Base-by-base conservation (phyloP, 768 basidiomycete species). In the Mycena belliarum region DNA sequence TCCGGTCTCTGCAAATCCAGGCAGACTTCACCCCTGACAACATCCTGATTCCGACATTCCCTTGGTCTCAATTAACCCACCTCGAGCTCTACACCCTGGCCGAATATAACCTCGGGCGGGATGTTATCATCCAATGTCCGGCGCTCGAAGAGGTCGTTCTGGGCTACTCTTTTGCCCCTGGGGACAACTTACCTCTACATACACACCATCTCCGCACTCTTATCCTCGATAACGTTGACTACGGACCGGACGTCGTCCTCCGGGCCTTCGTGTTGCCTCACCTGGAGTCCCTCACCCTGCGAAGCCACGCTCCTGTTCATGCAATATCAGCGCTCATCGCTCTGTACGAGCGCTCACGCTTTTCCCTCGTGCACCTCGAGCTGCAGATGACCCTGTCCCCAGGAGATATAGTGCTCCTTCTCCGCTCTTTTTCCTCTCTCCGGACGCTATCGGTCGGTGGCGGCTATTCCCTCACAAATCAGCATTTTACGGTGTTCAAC, bases 301-400 rank as follows among this genome's bases (percentile, higher is more conserved):
- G 18, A 3, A 15, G 38, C 7, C 1, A 14, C 14, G n/a, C n/a
- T n/a, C n/a, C n/a, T n/a, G 49, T 40, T 3, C 24, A 11, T 26
- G 37, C 20, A 5, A 41, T 26, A 6, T 4, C 20, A 6, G 52
- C 9, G 10, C 23, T 52, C 5, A 32, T 52, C 33, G 43, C 42
- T 4, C 33, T 44, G 10, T 40, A 51, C 9, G 40, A 4, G 14
- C 49, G 40, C 1, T 41, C 49, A 12, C 49, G 16, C 16, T 41
- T 51, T 9, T 2, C 49, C 25, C 49, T 51, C n/a, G 33, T 4
- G 26, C 23, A 45, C n/a, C 42, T 52, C 24, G 35, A 42, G 16
- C 32, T 52, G 3, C 11, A 3, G 2, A 1, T 10, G 1, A 2
- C n/a, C 0, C 32, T 52, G 32, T 1, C 0, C 6, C 42, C 32